Evolutionary conservation across 192 early-diverging fungal species (phyloP).

Genomic region (Coemansia sp.): DNA sequence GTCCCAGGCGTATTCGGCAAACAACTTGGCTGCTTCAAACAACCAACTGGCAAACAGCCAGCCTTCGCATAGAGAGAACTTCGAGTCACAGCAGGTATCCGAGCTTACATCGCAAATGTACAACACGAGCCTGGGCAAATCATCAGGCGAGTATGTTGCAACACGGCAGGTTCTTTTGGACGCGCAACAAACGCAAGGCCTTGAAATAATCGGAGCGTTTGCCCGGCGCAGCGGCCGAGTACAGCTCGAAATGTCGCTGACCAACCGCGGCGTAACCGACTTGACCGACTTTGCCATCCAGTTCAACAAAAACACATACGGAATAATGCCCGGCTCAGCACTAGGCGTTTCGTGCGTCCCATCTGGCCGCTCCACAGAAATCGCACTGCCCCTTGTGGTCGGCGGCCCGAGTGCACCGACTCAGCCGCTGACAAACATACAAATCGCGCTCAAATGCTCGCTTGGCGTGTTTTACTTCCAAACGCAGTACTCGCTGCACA

Average conservation of each 20-base stretch:
- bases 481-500: conserved; percentile 61
- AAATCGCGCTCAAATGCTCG: conserved; percentile 70
- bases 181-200: conserved; percentile 54
- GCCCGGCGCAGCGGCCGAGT: conserved; percentile 59
- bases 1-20: background rate
- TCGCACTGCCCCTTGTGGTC: conserved; percentile 52
- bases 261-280: conserved; percentile 55
- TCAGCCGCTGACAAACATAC: conserved; percentile 64
- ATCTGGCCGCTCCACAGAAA: conserved; percentile 52
- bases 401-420: conserved; percentile 56
- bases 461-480: conserved; percentile 72
- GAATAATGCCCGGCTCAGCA: conserved; percentile 55
- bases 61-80: background rate
- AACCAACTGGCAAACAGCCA: too few relatives aligned
- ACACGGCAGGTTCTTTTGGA: conserved; percentile 46
- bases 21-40: too few relatives aligned
- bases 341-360: conserved; percentile 45
- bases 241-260: conserved; percentile 65
- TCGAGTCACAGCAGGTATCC: conserved; percentile 27
- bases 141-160: conserved; percentile 36
- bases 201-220: conserved; percentile 60
- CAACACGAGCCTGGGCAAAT: conserved; percentile 27
- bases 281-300: conserved; percentile 71
- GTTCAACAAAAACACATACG: conserved; percentile 80
- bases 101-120: conserved; percentile 41